Base-by-base conservation (phyloP, 2,329 filamentous ascomycete genomes). In the Exophiala sp. region DNA sequence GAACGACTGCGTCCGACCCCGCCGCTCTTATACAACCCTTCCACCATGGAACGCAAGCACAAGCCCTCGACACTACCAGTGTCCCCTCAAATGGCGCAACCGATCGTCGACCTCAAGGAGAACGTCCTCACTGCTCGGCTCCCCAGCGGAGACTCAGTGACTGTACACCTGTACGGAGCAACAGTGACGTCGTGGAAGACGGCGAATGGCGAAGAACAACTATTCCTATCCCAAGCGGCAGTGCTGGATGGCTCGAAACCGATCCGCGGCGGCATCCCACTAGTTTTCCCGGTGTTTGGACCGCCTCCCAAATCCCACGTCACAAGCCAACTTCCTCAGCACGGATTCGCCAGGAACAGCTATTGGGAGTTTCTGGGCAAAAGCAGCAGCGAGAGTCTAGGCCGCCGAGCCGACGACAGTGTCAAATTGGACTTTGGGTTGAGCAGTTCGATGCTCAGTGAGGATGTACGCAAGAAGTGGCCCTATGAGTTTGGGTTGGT, bases 341-440 rank as follows among this genome's bases (percentile, higher is more conserved):
- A 97, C 73, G 93, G 93, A 60, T 95, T 98, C 70, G 93, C 91
- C 32, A 88, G 93, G 61, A 90, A 80, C 64, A 86, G 84, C 39
- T 80, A 80, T 56, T 98, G 93, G 93, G 90, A 97, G 68, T 95
- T 93, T 67, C 77, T 98, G 44, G 90, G 90, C 64, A 94, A 91
- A 71, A 88, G 84, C 5, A 83, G 79, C n/a, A 80, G 79, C 4
- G 58, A 60, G 64, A 69, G 56, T 70, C 64, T 50, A 64, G 70
- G 59, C 50, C 67, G 55, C 52, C 68, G 68, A 39, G 73, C 72
- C 55, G 78, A 86, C 64, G 74, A 81, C 63, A 83, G 82, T 42
- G 83, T 97, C 58, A 96, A 95, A 77, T 83, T 98, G 53, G 93
- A 98, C 73, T 97, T 98, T 68, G 93, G 91, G 22, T 82, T 98